A percentile compares a stretch with the other conserved stretches of the same genome.
Evolutionary conservation across 1,284 basidiomycete species (phyloP).

Genomic region (Trichosporon sp.): DNA sequence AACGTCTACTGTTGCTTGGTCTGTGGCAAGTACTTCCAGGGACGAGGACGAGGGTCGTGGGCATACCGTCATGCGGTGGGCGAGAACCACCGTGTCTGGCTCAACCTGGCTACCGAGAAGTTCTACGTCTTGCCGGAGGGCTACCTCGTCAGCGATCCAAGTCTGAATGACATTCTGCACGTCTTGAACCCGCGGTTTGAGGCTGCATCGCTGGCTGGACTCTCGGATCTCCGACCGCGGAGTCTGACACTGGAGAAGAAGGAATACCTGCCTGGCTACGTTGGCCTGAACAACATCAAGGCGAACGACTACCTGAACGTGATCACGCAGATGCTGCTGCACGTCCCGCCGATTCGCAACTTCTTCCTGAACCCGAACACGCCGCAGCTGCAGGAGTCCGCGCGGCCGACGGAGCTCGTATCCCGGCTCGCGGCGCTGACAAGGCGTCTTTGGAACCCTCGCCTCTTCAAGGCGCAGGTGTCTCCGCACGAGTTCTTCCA

Average conservation of each 20-base stretch:
- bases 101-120: slow-evolving; percentile 91
- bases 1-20: slow-evolving; percentile 98
- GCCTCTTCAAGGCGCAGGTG: slow-evolving; percentile 95
- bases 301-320: slow-evolving; percentile 97
- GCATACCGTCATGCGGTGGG: slow-evolving; percentile 97
- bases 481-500: slow-evolving; percentile 97
- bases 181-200: slow-evolving; percentile 83
- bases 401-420: slow-evolving; percentile 69
- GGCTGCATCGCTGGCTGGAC: slow-evolving; percentile 59
- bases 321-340: slow-evolving; percentile 88
- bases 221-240: slow-evolving; percentile 62
- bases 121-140: slow-evolving; percentile 98
- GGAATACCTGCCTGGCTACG: slow-evolving; percentile 87
- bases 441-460: slow-evolving; percentile 93
- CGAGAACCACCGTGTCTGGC: slow-evolving; percentile 97
- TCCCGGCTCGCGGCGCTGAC: slow-evolving; percentile 81
- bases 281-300: slow-evolving; percentile 97
- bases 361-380: slow-evolving; percentile 76
- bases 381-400: slow-evolving; percentile 47
- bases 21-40: slow-evolving; percentile 98
- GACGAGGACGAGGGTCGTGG: slow-evolving; percentile 86
- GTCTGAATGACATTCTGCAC: slow-evolving; percentile 88
- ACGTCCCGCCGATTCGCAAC: slow-evolving; percentile 86
- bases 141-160: slow-evolving; percentile 92
- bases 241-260: slow-evolving; percentile 81